Evolutionary conservation across 2,329 filamentous ascomycete species (phyloP), one percentile per base, ranked within the genome.

Genomic region (Cladophialophora psammophila): DNA sequence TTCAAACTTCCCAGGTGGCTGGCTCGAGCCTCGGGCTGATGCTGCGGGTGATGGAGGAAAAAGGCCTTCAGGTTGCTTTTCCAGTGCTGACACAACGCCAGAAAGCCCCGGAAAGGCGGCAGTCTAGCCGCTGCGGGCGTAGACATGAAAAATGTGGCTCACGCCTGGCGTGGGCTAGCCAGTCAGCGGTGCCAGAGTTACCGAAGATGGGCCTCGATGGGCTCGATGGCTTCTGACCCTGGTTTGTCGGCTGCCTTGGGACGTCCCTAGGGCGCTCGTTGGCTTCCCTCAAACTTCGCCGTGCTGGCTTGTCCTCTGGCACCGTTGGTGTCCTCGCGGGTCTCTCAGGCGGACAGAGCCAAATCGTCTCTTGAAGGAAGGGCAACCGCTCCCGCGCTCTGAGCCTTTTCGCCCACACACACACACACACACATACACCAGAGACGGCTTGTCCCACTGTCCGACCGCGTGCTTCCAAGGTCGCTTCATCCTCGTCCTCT

Each of bases 381-480:
- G 50, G 59, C 50, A 35, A 50, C 62, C 62, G 67, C 59, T 63
- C 53, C 64, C 60, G 64, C 64, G 56, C 60, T 50, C 26, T 60
- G 61, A 40, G 53, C 59, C 31, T 53, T 61, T 35, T 53, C 52
- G 45, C 42, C 59, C 59, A 53, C 59, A 20, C 45, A 57, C 55
- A 36, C 35, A 35, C 50, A 13, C 59, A n/a, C n/a, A n/a, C n/a
- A n/a, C 31, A 55, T 32, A 32, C 48, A 26, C 34, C 18, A 53
- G 38, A 48, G 48, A 63, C n/a, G 40, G 42, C 32, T 56, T 56
- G 65, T 70, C 35, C 68, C 65, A 66, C 65, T 60, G 65, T 67
- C 69, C 62, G 65, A 68, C 67, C 69, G 67, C 67, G 67, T 71
- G 69, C 67, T 66, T 66, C 63, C 64, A 66, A 66, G 65, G 67